Conservation (phyloP, 352 stramenopile species). For the Phytophthora foliorum region DNA sequence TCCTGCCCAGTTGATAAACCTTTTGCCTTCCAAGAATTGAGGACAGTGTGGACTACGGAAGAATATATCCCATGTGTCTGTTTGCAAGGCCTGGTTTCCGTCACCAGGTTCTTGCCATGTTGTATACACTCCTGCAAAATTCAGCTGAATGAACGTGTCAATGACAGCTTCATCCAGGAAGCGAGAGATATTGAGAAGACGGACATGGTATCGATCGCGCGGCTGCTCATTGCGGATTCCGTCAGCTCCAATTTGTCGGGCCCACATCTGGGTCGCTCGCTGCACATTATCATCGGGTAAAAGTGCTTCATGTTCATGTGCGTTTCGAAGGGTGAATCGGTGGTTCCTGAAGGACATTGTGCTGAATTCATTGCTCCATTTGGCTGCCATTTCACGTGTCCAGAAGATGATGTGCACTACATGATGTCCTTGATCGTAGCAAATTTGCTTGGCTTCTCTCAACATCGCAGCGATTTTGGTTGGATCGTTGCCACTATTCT, state of each 20-base stretch:
- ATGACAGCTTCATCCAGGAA: slow-evolving; percentile 11
- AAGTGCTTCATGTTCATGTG: no score
- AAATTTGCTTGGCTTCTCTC: slow-evolving; percentile 12
- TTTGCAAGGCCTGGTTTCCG: background rate
- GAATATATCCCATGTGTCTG: slow-evolving; percentile 13
- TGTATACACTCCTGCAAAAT: background rate
- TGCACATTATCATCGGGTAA: background rate
- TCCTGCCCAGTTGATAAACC: no score
- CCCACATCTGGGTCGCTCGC: background rate
- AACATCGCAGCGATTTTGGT: background rate
- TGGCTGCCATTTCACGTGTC: slow-evolving; percentile 1
- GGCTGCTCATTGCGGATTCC: background rate
- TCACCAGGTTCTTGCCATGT: slow-evolving; percentile 6
- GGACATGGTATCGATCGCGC: slow-evolving; percentile 8
- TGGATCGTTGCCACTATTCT: no score
- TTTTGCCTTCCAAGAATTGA: background rate
- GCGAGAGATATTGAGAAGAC: slow-evolving; percentile 10
- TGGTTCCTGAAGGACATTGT: slow-evolving; percentile 3
- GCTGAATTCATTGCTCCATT: background rate
- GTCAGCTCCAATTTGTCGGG: slow-evolving; percentile 12
- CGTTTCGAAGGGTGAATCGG: background rate
- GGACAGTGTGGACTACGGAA: no score
- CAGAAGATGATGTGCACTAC: slow-evolving; percentile 16
- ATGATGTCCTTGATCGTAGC: background rate
- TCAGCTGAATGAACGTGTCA: slow-evolving; percentile 2